A percentile compares a stretch with the other conserved stretches of the same genome.
Conservation (phyloP, 106 monocot genomes). For the Posidonia australis region DNA sequence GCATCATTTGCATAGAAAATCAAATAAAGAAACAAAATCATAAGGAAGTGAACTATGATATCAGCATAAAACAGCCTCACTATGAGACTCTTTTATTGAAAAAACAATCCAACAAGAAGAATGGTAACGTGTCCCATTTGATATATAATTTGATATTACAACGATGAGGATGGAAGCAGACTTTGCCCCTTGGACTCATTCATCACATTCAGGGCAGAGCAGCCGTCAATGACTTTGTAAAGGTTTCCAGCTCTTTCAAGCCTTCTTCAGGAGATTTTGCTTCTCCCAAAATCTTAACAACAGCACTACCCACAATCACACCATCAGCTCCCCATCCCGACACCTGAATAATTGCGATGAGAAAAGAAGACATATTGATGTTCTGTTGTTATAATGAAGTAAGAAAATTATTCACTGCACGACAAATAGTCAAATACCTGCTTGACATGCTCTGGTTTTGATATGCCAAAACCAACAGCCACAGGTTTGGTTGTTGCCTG, state of each 20-base stretch:
- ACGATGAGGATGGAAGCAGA: neutral
- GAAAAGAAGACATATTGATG: neutral
- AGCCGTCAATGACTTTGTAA: conserved; percentile 36
- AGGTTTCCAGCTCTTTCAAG: conserved; percentile 42
- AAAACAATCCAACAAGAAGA: too few relatives aligned
- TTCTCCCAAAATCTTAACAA: conserved; percentile 46
- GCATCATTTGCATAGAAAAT: too few relatives aligned
- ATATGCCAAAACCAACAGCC: conserved; percentile 74
- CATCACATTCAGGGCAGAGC: conserved; percentile 27
- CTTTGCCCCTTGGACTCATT: neutral
- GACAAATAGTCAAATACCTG: conserved; percentile 22
- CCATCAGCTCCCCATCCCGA: conserved; percentile 77
- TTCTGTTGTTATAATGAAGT: neutral
- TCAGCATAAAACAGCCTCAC: too few relatives aligned
- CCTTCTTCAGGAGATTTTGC: conserved; percentile 44
- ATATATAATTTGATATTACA: neutral
- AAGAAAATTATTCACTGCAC: neutral
- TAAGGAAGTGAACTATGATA: too few relatives aligned
- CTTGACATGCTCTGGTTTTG: conserved; percentile 61
- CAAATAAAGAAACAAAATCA: too few relatives aligned
- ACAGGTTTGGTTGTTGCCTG: conserved; percentile 57
- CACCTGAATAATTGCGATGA: conserved; percentile 22
- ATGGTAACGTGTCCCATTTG: neutral
- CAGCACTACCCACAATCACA: conserved; percentile 71
- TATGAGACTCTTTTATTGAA: too few relatives aligned